phyloP scores from a whole-genome alignment of 2,329 filamentous ascomycete genomes.

The Bimuria novae-zelandiae region DNA sequence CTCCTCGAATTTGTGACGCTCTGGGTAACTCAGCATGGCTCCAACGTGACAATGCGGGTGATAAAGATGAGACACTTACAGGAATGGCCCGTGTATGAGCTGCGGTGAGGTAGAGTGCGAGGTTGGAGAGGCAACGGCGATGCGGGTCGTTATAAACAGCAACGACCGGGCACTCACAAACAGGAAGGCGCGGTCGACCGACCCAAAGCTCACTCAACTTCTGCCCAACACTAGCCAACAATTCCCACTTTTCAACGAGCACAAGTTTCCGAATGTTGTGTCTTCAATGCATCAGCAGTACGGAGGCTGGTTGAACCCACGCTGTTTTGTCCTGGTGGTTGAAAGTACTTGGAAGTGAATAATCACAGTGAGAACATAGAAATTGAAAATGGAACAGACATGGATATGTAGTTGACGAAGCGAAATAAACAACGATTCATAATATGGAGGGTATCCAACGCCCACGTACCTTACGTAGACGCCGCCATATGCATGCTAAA shows the following conservation, averaged over 20 bases:
- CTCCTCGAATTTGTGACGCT: conserved; percentile 37
- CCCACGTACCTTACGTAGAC: conserved; percentile 17
- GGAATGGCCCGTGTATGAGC: not conserved
- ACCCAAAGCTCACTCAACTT: not conserved
- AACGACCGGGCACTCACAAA: not conserved
- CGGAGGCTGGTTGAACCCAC: no score
- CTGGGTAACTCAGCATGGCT: conserved; percentile 42
- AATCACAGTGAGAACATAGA: no score
- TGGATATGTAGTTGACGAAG: not conserved
- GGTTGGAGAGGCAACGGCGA: not conserved
- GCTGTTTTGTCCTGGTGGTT: no score
- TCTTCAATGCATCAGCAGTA: no score
- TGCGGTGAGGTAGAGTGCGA: not conserved
- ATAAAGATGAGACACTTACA: conserved; percentile 15
- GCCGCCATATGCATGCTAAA: conserved; percentile 21
- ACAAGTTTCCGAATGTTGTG: no score
- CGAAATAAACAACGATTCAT: not conserved
- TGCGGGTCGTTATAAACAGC: not conserved
- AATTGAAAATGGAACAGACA: not conserved
- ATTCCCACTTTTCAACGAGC: no score
- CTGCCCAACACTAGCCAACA: no score
- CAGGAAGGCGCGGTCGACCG: not conserved
- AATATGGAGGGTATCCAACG: conserved; percentile 29
- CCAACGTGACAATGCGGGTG: conserved; percentile 16
- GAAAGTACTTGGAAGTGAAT: no score